These are phyloP conservation scores for Linnemannia exigua DNA, from an alignment of 192 early-diverging fungal genomes.

Conservation along the genomic window DNA sequence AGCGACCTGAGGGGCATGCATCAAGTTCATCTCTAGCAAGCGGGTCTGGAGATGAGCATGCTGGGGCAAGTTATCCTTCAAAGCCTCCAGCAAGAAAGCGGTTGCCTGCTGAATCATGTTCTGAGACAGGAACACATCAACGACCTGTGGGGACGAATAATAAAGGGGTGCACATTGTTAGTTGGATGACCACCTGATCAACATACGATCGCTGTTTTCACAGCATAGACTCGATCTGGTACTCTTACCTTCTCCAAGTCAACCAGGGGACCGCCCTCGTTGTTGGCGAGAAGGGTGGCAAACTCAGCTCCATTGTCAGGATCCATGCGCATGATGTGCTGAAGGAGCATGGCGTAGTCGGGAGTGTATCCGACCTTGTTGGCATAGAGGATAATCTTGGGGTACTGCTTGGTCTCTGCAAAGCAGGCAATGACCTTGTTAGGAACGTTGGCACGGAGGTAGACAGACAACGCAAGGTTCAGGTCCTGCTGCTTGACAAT, in stretches of 20 bases:
- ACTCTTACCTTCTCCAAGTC: conserved; percentile 76
- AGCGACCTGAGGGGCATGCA: conserved; percentile 98
- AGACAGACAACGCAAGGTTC: conserved; percentile 93
- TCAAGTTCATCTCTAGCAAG: conserved; percentile 97
- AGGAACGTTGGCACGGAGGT: conserved; percentile 93
- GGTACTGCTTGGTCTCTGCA: conserved; percentile 95
- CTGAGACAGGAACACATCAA: conserved; percentile 94
- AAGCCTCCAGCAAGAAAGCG: conserved; percentile 94
- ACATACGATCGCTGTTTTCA: not conserved
- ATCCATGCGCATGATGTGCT: conserved; percentile 90
- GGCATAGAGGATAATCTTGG: conserved; percentile 97
- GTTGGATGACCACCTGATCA: not conserved
- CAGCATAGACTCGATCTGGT: not conserved
- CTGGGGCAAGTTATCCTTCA: conserved; percentile 94
- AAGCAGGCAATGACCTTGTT: conserved; percentile 96
- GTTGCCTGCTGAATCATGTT: conserved; percentile 98
- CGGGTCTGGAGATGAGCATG: conserved; percentile 95
- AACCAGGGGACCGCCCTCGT: conserved; percentile 87
- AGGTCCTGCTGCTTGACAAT: conserved; percentile 93
- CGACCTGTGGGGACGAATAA: conserved; percentile 68
- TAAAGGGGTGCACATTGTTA: not conserved
- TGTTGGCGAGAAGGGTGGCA: conserved; percentile 88
- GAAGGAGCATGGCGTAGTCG: conserved; percentile 92
- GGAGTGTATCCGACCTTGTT: conserved; percentile 95
- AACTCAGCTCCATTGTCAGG: conserved; percentile 96